Evolutionary conservation across 441 rosid genomes (phyloP).

Genomic region (Populus hybrid): DNA sequence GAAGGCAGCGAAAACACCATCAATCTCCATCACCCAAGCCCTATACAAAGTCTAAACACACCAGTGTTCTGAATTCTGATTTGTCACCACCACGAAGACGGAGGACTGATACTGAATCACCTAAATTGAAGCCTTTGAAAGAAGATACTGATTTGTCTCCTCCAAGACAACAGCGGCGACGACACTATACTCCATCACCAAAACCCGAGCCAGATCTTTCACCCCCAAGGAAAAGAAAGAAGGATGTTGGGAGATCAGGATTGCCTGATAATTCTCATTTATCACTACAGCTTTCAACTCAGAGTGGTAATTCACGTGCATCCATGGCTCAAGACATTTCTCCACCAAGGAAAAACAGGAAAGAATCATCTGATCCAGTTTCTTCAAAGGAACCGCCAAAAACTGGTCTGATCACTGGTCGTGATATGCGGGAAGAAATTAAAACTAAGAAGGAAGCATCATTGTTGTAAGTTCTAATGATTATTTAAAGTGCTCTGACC

Average conservation of each 20-base stretch:
- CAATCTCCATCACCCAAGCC: slow-evolving; percentile 35
- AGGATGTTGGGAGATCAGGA: slow-evolving; percentile 12
- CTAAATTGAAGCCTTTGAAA: slow-evolving; percentile 9
- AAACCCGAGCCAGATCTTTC: slow-evolving; percentile 42
- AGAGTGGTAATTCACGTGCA: slow-evolving; percentile 17
- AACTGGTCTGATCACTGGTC: slow-evolving; percentile 71
- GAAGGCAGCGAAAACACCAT: slow-evolving; percentile 19
- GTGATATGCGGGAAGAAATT: slow-evolving; percentile 55
- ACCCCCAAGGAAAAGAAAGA: slow-evolving; percentile 43
- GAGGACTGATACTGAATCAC: slow-evolving; percentile 45
- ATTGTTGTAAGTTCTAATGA: slow-evolving; percentile 41
- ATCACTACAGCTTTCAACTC: slow-evolving; percentile 8
- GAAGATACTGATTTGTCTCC: slow-evolving; percentile 23
- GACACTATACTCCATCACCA: slow-evolving; percentile 20
- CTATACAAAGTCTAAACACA: background rate
- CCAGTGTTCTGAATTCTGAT: background rate
- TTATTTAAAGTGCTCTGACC: background rate
- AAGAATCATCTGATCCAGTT: slow-evolving; percentile 32
- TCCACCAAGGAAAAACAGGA: slow-evolving; percentile 55
- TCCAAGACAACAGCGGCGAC: slow-evolving; percentile 23
- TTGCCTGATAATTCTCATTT: slow-evolving; percentile 15
- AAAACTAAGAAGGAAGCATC: slow-evolving; percentile 56
- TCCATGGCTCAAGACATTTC: slow-evolving; percentile 44
- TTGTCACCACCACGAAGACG: slow-evolving; percentile 49
- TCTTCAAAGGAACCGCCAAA: slow-evolving; percentile 37